Evolutionary conservation across 2,329 filamentous ascomycete species (phyloP), one percentile per base, ranked within the genome.

Genomic region (Xylariaceae sp.): DNA sequence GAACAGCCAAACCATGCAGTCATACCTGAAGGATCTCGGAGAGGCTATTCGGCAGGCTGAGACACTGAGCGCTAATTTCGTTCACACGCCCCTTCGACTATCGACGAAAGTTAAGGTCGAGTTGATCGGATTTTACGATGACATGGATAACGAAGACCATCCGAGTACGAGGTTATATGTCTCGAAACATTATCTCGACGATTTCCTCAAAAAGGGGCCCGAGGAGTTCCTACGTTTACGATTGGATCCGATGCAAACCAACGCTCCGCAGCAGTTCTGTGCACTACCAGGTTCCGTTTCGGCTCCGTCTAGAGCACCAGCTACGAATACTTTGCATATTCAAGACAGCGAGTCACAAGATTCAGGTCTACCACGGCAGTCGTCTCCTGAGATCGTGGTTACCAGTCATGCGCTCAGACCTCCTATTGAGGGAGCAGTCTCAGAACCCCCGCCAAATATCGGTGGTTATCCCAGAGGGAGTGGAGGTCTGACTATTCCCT

Each of bases 111-210:
- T 86, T 44, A 80, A 78, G 54, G 76, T 87, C 2, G 84, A 87
- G 63, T 67, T 82, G 7, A 78, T 80, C 53, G 84, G 83, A 0
- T 87, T 87, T 66, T 87, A 85, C 58, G 82, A 85, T 51, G 82
- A 86, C 51, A 71, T 75, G 0, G 74, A 78, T 5, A 70, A 70
- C 2, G 70, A 70, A 35, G 61, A 66, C 11, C 70, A 71, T 1
- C 73, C 72, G 0, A 76, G 75, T 0, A 74, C 82, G 3, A 73
- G 82, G 2, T 73, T 82, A 0, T 82, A 83, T 74, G 75, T 82
- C 49, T 78, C 78, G 17, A 75, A 79, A 62, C 61, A 82, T 58
- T 72, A 79, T n/a, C 72, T 84, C 30, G 67, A 76, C 57, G 78
- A 85, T 1, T 87, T 85, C 51, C 66, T 87, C 1, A 69, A 72